Evolutionary conservation across 345 rosid species (phyloP).

Genomic region (Turnera subulata): DNA sequence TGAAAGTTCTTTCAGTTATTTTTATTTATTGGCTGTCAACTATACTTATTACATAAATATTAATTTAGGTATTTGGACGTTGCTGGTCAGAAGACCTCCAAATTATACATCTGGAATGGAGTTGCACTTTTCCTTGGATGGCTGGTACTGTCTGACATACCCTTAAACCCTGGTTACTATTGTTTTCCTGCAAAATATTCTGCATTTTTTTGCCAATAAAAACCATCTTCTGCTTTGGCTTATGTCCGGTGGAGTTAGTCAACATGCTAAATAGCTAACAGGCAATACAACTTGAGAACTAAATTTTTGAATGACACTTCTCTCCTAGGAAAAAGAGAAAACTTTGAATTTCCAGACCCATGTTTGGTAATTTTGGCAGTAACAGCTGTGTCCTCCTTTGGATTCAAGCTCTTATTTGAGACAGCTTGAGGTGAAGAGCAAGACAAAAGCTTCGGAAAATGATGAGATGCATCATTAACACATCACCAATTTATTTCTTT

Average conservation of each 20-base stretch:
- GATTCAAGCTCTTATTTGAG: no score
- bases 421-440: no score
- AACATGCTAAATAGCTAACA: neutral
- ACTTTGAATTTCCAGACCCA: no score
- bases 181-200: slow-evolving; percentile 8
- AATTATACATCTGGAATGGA: slow-evolving; percentile 56
- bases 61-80: slow-evolving; percentile 68
- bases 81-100: slow-evolving; percentile 64
- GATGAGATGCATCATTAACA: no score
- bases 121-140: slow-evolving; percentile 71
- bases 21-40: slow-evolving; percentile 1
- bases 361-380: no score
- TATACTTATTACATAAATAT: neutral
- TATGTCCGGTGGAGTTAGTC: neutral
- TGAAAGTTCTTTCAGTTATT: neutral
- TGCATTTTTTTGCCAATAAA: no score
- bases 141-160: slow-evolving; percentile 56
- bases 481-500: no score
- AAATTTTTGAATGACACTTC: no score
- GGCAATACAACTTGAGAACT: no score
- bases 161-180: slow-evolving; percentile 9
- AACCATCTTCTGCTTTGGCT: neutral
- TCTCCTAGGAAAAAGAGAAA: no score
- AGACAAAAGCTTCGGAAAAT: no score
- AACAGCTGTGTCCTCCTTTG: no score